Base-by-base conservation (phyloP, 2,329 filamentous ascomycete species). In the Fusarium falciforme region DNA sequence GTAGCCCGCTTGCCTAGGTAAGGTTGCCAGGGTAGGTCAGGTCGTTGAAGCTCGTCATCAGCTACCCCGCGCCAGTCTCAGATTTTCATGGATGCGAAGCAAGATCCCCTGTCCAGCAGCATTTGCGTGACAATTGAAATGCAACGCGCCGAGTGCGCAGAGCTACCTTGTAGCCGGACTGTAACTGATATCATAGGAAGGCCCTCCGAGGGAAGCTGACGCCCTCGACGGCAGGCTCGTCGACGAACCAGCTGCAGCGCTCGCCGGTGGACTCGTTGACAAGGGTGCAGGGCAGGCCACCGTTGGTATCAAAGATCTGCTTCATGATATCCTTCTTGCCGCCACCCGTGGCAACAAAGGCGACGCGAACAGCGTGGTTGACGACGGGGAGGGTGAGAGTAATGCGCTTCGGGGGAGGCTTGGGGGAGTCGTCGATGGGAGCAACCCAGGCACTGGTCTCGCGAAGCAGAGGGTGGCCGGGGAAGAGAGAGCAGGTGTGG, bases 401-500 rank as follows among this genome's bases (percentile, higher is more conserved):
- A 82, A 99, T 97, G 79, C 96, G 91, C 84, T 91, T 92, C 54
- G 94, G 89, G 54, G 96, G 96, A 42, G 96, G 96, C 89, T 99
- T 99, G 60, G 96, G 96, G 49, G 94, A 97, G 86, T 98, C 94
- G 79, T 93, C 91, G 80, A 98, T 97, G 54, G 94, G 90, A 16
- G 95, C 93, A 49, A 98, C 94, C 96, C 96, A 99, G 63, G 96
- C 94, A 79, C 92, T 92, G 38, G 90, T 90, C 86, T 98, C 96
- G 74, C 95, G 91, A 76, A 98, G 89, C 63, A 98, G 89, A 67
- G 92, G 90, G 81, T 98, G 96, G 64, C 93, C 93, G 6, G 96
- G 96, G 87, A 99, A 99, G 61, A 99, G 87, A 78, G 93, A 96
- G 91, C 96, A 98, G 36, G 96, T 98, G 86, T 99, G 96, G 61